These are phyloP conservation scores for Seiridium unicorne DNA, from an alignment of 2,329 filamentous ascomycete species.

Conservation along the genomic window DNA sequence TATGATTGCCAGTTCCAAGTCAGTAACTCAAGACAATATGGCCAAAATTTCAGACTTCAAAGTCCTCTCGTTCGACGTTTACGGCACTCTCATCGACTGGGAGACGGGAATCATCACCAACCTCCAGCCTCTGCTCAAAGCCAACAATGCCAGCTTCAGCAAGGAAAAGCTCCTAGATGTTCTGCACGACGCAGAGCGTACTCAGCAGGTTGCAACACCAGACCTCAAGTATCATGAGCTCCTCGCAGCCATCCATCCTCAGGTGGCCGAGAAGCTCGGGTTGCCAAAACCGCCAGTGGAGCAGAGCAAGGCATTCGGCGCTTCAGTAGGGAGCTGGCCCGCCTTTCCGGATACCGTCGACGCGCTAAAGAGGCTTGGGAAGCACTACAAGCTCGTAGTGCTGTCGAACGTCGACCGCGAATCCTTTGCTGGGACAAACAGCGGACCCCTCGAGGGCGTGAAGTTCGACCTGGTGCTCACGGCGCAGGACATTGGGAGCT, in stretches of 20 bases:
- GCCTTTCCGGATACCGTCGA: constrained; percentile 57
- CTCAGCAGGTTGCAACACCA: constrained; percentile 53
- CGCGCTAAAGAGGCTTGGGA: constrained; percentile 46
- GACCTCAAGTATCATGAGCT: constrained; percentile 57
- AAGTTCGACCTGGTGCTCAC: constrained; percentile 63
- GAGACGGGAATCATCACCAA: constrained; percentile 61
- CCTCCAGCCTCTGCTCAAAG: constrained; percentile 47
- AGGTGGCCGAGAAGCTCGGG: constrained; percentile 41
- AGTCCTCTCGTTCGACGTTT: constrained; percentile 70
- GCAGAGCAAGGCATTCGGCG: constrained; percentile 46
- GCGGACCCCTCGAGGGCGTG: constrained; percentile 45
- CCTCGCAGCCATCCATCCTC: constrained; percentile 45
- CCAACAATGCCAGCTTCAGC: constrained; percentile 30
- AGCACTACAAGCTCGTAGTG: constrained; percentile 57
- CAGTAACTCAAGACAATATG: neutral
- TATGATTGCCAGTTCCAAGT: too few relatives aligned
- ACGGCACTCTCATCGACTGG: constrained; percentile 78
- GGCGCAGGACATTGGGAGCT: constrained; percentile 68
- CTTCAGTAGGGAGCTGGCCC: constrained; percentile 50
- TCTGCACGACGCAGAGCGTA: constrained; percentile 32
- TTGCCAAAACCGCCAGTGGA: constrained; percentile 27
- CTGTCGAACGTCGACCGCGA: constrained; percentile 58
- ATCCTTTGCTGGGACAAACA: constrained; percentile 44
- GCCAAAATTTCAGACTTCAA: constrained; percentile 12
- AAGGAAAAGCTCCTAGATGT: constrained; percentile 32